phyloP scores from a whole-genome alignment of 2,329 filamentous ascomycete species.

The Cercospora berteroae region DNA sequence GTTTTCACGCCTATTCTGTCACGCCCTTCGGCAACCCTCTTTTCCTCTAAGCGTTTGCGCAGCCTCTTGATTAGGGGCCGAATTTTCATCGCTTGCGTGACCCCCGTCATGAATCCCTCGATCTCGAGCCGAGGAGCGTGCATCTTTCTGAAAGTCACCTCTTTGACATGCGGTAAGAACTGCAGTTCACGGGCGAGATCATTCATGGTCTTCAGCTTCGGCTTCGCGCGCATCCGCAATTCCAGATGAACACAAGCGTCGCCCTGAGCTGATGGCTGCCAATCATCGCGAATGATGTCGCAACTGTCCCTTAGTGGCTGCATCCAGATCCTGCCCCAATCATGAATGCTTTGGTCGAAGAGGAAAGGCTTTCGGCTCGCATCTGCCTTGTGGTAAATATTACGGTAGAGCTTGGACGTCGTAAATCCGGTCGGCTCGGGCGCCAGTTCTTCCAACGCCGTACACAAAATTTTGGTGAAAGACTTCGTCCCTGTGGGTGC shows the following conservation, averaged over 20 bases:
- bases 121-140: conserved; percentile 13
- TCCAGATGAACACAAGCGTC: conserved; percentile 6
- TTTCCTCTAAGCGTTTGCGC: conserved; percentile 1
- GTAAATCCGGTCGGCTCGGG: conserved; percentile 5
- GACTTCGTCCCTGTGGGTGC: neutral
- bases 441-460: conserved; percentile 4
- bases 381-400: conserved; percentile 12
- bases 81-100: conserved; percentile 8
- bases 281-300: neutral
- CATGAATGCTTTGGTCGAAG: conserved; percentile 15
- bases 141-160: conserved; percentile 9
- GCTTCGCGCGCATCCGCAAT: conserved; percentile 8
- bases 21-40: neutral
- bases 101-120: conserved; percentile 11
- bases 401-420: conserved; percentile 16
- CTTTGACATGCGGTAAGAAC: conserved; percentile 16
- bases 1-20: neutral
- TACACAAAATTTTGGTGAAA: conserved; percentile 10
- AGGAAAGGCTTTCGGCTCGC: conserved; percentile 10
- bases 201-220: conserved; percentile 8
- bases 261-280: neutral
- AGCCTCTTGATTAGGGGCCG: conserved; percentile 7
- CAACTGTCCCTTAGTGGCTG: neutral
- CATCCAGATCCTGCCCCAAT: conserved; percentile 14
- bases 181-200: conserved; percentile 14